phyloP scores from a whole-genome alignment of 768 basidiomycete species.

The Thelephora aurantiotincta region DNA sequence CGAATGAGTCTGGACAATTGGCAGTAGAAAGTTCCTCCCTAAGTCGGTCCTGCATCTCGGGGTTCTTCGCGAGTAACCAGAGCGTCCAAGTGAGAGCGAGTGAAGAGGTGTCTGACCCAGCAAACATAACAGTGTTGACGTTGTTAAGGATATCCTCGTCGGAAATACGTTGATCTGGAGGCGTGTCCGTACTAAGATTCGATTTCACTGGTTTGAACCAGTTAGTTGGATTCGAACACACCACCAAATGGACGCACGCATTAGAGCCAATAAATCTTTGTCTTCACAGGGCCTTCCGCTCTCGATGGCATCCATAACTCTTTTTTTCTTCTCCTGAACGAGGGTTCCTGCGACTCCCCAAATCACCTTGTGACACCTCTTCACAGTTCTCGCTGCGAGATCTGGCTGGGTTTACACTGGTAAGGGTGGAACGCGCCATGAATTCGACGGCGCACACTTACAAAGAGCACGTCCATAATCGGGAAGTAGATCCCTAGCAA shows the following conservation, averaged over 20 bases:
- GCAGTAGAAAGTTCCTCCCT: constrained; percentile 49
- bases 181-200: constrained; percentile 58
- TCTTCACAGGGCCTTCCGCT: constrained; percentile 37
- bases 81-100: constrained; percentile 78
- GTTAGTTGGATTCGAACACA: not conserved
- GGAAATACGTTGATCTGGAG: constrained; percentile 58
- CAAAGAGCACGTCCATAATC: constrained; percentile 35
- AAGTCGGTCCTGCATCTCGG: constrained; percentile 52
- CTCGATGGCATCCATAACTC: constrained; percentile 46
- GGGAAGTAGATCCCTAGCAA: constrained; percentile 47
- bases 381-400: constrained; percentile 30
- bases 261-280: constrained; percentile 63
- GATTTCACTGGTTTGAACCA: constrained; percentile 50
- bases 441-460: constrained; percentile 21
- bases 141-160: constrained; percentile 81
- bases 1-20: constrained; percentile 23
- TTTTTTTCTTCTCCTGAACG: constrained; percentile 67
- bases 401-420: constrained; percentile 34
- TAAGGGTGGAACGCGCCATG: not conserved
- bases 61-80: constrained; percentile 56
- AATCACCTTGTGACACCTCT: constrained; percentile 48
- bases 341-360: constrained; percentile 58
- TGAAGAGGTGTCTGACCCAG: constrained; percentile 79
- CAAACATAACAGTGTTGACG: constrained; percentile 84
- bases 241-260: constrained; percentile 37